Percentiles rank a stretch among this genome's conserved stretches.
Conservation (phyloP, 2,329 filamentous ascomycete genomes). For the Tympanopsis confertula region DNA sequence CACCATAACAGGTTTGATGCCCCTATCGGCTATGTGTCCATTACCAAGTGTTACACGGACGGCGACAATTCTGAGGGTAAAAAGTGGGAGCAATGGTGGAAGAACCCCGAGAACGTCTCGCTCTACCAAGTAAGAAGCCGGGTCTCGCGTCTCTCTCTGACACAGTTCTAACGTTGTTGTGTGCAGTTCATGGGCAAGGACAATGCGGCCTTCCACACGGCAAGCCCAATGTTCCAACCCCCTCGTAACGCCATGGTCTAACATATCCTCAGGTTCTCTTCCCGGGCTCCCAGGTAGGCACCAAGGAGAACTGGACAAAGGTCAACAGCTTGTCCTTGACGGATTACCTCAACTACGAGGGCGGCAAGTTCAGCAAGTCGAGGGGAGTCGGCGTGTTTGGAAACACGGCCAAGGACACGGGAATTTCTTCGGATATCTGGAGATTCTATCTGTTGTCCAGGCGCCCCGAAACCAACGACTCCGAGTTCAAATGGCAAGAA, state of each 20-base stretch:
- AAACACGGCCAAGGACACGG: slow-evolving; percentile 77
- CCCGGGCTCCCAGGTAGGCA: slow-evolving; percentile 76
- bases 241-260: slow-evolving; percentile 34
- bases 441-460: slow-evolving; percentile 80
- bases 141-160: no score
- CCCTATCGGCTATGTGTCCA: slow-evolving; percentile 89
- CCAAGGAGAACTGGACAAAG: slow-evolving; percentile 77
- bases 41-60: slow-evolving; percentile 77
- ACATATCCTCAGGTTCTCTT: slow-evolving; percentile 45
- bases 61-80: slow-evolving; percentile 30
- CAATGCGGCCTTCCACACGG: slow-evolving; percentile 37
- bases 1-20: slow-evolving; percentile 79
- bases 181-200: no score
- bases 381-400: slow-evolving; percentile 84
- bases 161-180: no score
- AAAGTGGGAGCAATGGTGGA: slow-evolving; percentile 92
- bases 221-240: slow-evolving; percentile 65
- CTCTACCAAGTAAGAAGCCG: no score
- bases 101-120: slow-evolving; percentile 73
- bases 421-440: slow-evolving; percentile 79
- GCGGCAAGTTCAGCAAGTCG: slow-evolving; percentile 87
- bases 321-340: slow-evolving; percentile 80
- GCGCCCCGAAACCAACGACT: slow-evolving; percentile 74
- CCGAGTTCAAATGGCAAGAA: slow-evolving; percentile 78
- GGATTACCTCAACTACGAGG: slow-evolving; percentile 81